These are phyloP conservation scores for Citrullus mucosospermus DNA, from an alignment of 306 rosid species.

Conservation along the genomic window DNA sequence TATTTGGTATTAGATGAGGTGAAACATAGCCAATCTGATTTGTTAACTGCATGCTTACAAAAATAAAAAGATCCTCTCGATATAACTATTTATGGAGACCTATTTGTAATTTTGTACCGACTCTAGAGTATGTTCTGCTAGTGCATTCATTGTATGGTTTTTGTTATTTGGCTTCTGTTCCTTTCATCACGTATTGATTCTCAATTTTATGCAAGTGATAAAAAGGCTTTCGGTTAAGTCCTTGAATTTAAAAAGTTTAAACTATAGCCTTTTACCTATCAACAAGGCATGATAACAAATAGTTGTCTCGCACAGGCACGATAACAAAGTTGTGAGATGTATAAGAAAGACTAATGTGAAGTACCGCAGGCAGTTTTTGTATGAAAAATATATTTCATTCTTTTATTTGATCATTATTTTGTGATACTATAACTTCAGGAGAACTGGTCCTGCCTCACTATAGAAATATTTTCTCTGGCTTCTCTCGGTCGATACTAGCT, in stretches of 20 bases:
- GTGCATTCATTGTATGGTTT: not conserved
- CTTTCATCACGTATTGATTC: not conserved
- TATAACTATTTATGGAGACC: not conserved
- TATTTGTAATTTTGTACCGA: not conserved
- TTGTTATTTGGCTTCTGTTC: not conserved
- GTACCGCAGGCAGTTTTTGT: not conserved
- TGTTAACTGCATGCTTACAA: not conserved
- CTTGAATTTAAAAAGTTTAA: not conserved
- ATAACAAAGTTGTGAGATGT: not conserved
- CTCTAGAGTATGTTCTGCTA: not conserved
- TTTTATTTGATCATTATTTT: not conserved
- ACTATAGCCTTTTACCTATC: not conserved
- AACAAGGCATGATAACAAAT: not conserved
- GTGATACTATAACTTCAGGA: constrained; percentile 16
- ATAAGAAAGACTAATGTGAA: not conserved
- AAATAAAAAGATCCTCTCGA: not conserved
- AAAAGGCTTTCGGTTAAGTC: not conserved
- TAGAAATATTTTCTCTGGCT: constrained; percentile 19
- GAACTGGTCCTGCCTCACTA: constrained; percentile 35
- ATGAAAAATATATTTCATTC: not conserved
- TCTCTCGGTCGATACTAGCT: constrained; percentile 21
- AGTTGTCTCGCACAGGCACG: not conserved
- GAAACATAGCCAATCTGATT: constrained; percentile 6
- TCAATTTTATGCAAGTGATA: not conserved
- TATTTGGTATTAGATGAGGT: not conserved